Evolutionary conservation across 192 early-diverging fungal species (phyloP).

Genomic region (Entomortierella beljakovae): DNA sequence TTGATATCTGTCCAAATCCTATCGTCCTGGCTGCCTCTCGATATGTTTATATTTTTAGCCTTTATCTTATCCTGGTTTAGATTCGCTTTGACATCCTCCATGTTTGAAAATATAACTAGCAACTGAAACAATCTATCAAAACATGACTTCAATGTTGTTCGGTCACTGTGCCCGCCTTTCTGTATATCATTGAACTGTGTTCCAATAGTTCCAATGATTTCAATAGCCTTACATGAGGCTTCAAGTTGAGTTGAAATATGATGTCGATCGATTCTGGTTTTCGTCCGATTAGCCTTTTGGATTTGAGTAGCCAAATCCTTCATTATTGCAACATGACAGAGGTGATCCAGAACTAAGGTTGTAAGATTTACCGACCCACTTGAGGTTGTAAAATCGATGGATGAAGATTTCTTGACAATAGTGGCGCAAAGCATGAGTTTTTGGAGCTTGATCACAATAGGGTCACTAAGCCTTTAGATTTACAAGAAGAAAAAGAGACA

Average conservation of each 20-base stretch:
- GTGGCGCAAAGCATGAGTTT: conserved; percentile 18
- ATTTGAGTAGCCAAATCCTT: not conserved
- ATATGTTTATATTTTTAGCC: not conserved
- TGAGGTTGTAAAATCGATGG: not conserved
- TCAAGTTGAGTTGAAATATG: conserved; percentile 6
- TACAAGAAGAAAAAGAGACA: not conserved
- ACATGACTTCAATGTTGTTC: conserved; percentile 1
- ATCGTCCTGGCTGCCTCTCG: not conserved
- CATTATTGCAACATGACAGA: conserved; percentile 28
- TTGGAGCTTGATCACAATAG: conserved; percentile 19
- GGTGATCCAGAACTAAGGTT: conserved; percentile 19
- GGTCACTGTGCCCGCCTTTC: not conserved
- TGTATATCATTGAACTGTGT: not conserved
- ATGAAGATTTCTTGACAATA: not conserved
- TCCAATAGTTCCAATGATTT: conserved; percentile 19
- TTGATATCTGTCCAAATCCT: conserved; percentile 8
- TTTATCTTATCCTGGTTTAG: not conserved
- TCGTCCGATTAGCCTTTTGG: conserved; percentile 3
- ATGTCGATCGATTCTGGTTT: conserved; percentile 11
- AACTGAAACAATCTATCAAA: conserved; percentile 24
- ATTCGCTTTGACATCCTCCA: conserved; percentile 6
- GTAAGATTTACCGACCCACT: not conserved
- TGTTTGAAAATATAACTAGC: conserved; percentile 10
- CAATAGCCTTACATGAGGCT: conserved; percentile 12
- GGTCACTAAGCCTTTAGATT: conserved; percentile 13